Percentiles rank a stretch among this genome's conserved stretches.
phyloP scores from a whole-genome alignment of 139 green algal species.

The Pleodorina starrii region DNA sequence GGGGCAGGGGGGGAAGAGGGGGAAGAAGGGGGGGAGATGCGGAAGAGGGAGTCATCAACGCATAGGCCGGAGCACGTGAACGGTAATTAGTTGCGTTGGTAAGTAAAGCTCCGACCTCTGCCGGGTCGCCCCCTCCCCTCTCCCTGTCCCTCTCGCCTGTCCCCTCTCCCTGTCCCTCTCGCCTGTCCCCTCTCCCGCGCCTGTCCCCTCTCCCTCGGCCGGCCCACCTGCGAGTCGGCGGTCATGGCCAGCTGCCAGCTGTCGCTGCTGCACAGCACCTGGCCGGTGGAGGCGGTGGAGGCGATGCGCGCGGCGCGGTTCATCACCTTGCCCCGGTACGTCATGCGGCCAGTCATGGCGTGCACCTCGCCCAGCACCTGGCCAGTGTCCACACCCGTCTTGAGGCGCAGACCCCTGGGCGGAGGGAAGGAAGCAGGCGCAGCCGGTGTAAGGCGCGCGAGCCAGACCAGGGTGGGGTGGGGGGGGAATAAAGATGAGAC shows the following conservation, averaged over 20 bases:
- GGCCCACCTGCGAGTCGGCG: conserved; percentile 18
- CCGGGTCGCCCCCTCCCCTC: too few relatives aligned
- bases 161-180: background rate
- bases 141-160: background rate
- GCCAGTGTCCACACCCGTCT: conserved; percentile 61
- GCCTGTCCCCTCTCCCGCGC: too few relatives aligned
- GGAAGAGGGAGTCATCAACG: too few relatives aligned
- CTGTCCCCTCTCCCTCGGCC: background rate
- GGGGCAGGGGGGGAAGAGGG: background rate
- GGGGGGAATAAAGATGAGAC: too few relatives aligned
- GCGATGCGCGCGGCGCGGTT: conserved; percentile 63
- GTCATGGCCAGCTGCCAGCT: conserved; percentile 48
- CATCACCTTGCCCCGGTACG: conserved; percentile 67
- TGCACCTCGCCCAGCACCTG: conserved; percentile 61
- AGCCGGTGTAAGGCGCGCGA: too few relatives aligned
- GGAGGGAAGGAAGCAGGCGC: too few relatives aligned
- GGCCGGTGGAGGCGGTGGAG: conserved; percentile 54
- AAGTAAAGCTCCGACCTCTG: too few relatives aligned
- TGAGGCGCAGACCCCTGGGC: conserved; percentile 58
- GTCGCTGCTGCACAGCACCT: conserved; percentile 52
- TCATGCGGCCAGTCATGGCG: conserved; percentile 64
- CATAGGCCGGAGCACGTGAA: too few relatives aligned
- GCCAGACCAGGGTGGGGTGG: too few relatives aligned
- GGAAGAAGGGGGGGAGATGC: background rate
- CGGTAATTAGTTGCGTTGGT: too few relatives aligned